phyloP scores from a whole-genome alignment of 2,329 filamentous ascomycete species.

The Penicillium brasilianum region DNA sequence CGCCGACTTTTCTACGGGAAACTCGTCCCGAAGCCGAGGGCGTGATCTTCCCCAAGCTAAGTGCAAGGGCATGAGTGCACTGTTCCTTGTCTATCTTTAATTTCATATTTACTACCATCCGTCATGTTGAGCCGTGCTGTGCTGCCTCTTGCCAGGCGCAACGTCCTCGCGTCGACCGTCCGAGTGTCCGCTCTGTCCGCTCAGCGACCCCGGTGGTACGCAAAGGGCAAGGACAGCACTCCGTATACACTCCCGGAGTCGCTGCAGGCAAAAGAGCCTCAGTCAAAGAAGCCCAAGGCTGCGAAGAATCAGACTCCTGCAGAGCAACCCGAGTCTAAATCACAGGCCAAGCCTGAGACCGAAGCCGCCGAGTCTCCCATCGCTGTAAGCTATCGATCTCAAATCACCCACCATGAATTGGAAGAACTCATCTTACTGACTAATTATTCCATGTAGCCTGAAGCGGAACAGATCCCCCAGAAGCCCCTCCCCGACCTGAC shows the following conservation, averaged over 20 bases:
- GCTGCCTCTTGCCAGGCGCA: slow-evolving; percentile 52
- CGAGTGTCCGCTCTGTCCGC: slow-evolving; percentile 41
- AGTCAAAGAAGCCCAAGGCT: slow-evolving; percentile 34
- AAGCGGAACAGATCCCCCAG: slow-evolving; percentile 51
- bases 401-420: background rate
- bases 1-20: slow-evolving; percentile 40
- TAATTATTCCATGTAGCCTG: slow-evolving; percentile 35
- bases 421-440: slow-evolving; percentile 12
- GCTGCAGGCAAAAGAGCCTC: slow-evolving; percentile 33
- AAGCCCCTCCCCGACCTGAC: slow-evolving; percentile 85
- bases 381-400: slow-evolving; percentile 31
- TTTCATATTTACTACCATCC: slow-evolving; percentile 14
- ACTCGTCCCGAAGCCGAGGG: slow-evolving; percentile 19
- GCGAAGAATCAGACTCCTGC: slow-evolving; percentile 34
- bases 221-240: slow-evolving; percentile 42
- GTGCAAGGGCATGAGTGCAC: slow-evolving; percentile 29
- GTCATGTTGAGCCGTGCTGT: slow-evolving; percentile 54
- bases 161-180: slow-evolving; percentile 42
- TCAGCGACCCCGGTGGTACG: slow-evolving; percentile 46
- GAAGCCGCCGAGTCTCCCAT: slow-evolving; percentile 35
- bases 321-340: slow-evolving; percentile 48
- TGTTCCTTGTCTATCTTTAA: slow-evolving; percentile 15
- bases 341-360: slow-evolving; percentile 39
- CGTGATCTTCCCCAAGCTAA: slow-evolving; percentile 7
- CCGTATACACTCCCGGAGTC: slow-evolving; percentile 44